phyloP scores from a whole-genome alignment of 495 filamentous ascomycete genomes.

The Glarea lozoyensis region DNA sequence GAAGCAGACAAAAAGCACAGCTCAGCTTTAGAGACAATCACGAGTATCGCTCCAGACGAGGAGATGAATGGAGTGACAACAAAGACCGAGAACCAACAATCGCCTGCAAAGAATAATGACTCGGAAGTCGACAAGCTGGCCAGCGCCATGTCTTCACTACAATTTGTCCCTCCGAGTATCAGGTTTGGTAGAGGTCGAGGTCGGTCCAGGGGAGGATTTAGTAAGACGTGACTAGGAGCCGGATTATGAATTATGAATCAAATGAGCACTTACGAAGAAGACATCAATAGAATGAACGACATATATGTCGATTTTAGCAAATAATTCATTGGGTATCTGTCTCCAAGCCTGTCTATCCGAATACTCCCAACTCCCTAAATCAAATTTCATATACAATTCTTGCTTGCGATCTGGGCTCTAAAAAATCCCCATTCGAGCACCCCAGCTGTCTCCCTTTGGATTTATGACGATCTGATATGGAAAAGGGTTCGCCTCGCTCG shows the following conservation, averaged over 20 bases:
- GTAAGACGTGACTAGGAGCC: conserved; percentile 24
- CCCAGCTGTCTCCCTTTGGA: conserved; percentile 70
- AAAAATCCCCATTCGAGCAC: conserved; percentile 30
- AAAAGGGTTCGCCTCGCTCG: conserved; percentile 86
- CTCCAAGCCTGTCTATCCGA: conserved; percentile 5
- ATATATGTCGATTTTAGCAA: not conserved
- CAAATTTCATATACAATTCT: conserved; percentile 10
- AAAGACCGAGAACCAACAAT: not conserved
- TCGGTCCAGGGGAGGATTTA: conserved; percentile 18
- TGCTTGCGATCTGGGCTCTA: conserved; percentile 3
- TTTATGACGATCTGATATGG: conserved; percentile 88
- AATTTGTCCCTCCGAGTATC: conserved; percentile 73
- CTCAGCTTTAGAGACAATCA: no score
- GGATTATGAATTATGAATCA: conserved; percentile 6
- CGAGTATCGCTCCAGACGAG: no score
- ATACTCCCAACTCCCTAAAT: conserved; percentile 12
- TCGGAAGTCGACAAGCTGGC: conserved; percentile 62
- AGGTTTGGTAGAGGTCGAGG: conserved; percentile 55
- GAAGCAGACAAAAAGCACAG: no score
- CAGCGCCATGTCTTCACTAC: conserved; percentile 74
- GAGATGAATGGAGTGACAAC: conserved; percentile 1
- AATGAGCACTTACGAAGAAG: not conserved
- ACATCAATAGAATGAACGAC: not conserved
- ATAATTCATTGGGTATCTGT: conserved; percentile 17
- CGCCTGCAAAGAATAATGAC: conserved; percentile 18